phyloP scores from a whole-genome alignment of 2,329 filamentous ascomycete genomes.

The Sclerotinia borealis region DNA sequence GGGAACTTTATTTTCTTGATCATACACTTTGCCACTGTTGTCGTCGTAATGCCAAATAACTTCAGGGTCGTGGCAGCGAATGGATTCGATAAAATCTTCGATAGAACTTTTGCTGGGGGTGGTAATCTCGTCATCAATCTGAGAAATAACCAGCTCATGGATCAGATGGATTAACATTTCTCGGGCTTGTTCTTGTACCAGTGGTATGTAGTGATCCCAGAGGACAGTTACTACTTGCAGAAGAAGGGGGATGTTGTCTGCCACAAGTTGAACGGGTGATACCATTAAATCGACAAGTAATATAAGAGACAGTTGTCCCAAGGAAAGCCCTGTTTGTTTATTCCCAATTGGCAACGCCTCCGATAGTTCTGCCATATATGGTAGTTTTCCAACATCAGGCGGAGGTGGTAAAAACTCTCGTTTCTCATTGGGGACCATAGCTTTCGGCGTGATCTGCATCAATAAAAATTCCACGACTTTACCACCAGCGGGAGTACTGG shows the following conservation, averaged over 20 bases:
- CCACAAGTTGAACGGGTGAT: conserved; percentile 72
- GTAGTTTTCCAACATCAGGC: conserved; percentile 66
- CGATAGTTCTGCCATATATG: conserved; percentile 82
- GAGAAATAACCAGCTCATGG: conserved; percentile 83
- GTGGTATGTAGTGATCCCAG: conserved; percentile 94
- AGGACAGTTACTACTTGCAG: conserved; percentile 88
- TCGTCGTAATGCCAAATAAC: conserved; percentile 96
- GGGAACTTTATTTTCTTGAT: conserved; percentile 74
- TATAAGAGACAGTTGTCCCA: conserved; percentile 89
- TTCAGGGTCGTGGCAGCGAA: conserved; percentile 74
- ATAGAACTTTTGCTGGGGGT: conserved; percentile 62
- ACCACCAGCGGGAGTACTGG: conserved; percentile 75
- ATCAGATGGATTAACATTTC: conserved; percentile 98
- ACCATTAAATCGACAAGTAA: conserved; percentile 95
- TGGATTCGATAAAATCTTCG: conserved; percentile 80
- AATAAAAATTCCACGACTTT: conserved; percentile 93
- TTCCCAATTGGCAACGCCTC: conserved; percentile 77
- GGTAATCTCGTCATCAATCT: conserved; percentile 64
- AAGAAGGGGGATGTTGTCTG: conserved; percentile 76
- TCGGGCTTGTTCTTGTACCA: conserved; percentile 92
- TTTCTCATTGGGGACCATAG: conserved; percentile 94
- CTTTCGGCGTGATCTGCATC: conserved; percentile 84
- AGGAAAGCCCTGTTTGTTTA: conserved; percentile 86
- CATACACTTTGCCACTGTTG: conserved; percentile 71
- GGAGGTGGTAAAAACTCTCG: conserved; percentile 61